Base-by-base conservation (phyloP, 768 basidiomycete species). In the Boletus reticulatus region DNA sequence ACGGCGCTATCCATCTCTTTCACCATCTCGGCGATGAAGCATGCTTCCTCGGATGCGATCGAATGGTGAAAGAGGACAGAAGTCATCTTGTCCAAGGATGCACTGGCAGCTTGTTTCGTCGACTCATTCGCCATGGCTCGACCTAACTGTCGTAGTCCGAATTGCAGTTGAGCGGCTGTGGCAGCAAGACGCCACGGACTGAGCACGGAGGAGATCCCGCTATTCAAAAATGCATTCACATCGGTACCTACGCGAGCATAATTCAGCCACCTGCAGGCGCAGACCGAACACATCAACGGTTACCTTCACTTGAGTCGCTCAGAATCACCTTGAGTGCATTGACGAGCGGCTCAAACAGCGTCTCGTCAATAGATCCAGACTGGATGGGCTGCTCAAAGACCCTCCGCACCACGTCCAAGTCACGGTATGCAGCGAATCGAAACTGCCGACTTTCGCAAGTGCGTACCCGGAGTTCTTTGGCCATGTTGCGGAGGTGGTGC, bases 111-210 rank as follows among this genome's bases (percentile, higher is more conserved):
- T 53, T 78, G 72, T 56, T 75, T 61, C 51, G 80, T 39, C 10
- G 77, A 73, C 38, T 85, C 84, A 38, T 82, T 79, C n/a, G 76
- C 72, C 32, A 92, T 77, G 12, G 84, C 83, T 46, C 85, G 80
- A 17, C 85, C 87, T 62, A 92, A 73, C 61, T 89, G 88, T 65
- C 87, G 83, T 50, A 92, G 75, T 42, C 85, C 82, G 38, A 92
- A 80, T 55, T 90, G 87, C 58, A 92, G 79, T 61, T 90, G 86
- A 52, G 92, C 86, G 6, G 87, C 85, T 0, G 92, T 91, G 4
- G 88, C 88, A 12, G 88, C 83, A 24, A 92, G 80, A 64, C 88
- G 89, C 88, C 91, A 93, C 1, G 89, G 91, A 57, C 88, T 91
- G 29, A 92, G 73, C 32, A 88, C 74, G 10, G 83, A 84, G 0